Conservation (phyloP, 345 rosid species). For the Dipteronia dyeriana region DNA sequence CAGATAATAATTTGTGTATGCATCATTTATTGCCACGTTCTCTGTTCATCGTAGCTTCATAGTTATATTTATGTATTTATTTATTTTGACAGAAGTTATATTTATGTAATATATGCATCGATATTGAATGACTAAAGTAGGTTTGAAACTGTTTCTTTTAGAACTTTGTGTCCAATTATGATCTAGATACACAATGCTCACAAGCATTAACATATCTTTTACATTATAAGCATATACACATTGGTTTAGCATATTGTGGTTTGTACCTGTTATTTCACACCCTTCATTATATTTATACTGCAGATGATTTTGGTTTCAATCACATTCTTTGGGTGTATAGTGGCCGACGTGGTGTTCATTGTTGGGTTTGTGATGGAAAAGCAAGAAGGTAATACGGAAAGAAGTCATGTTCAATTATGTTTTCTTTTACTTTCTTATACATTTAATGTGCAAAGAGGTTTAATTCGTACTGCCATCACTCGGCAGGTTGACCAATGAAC, state of each 20-base stretch:
- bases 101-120: background rate
- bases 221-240: background rate
- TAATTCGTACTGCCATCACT: background rate
- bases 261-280: background rate
- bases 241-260: background rate
- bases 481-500: slow-evolving; percentile 83
- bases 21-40: background rate
- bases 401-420: background rate
- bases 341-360: slow-evolving; percentile 96
- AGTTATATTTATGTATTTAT: background rate
- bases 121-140: background rate
- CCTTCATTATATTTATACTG: slow-evolving; percentile 20
- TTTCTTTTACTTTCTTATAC: slow-evolving; percentile 2
- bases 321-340: slow-evolving; percentile 95
- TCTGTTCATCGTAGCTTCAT: background rate
- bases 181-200: background rate
- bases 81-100: background rate
- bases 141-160: background rate
- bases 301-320: slow-evolving; percentile 91
- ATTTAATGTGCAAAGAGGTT: background rate
- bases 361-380: slow-evolving; percentile 96
- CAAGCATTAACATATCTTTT: background rate
- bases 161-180: background rate
- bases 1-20: background rate
- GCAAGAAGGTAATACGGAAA: slow-evolving; percentile 68